These are phyloP conservation scores for Carex cristatella DNA, from an alignment of 176 grass and related monocot genomes.

Conservation along the genomic window DNA sequence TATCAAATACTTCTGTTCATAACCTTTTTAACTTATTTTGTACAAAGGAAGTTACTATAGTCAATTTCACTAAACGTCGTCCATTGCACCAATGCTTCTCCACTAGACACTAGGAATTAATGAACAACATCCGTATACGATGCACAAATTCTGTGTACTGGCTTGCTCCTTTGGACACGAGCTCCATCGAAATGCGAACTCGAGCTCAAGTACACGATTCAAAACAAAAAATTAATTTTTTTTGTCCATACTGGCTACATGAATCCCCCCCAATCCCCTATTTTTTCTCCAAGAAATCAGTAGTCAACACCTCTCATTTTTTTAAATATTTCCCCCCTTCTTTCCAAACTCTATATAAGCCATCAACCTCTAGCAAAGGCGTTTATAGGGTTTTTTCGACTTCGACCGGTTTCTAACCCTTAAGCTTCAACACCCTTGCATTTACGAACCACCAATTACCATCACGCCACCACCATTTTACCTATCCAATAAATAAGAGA, in stretches of 20 bases:
- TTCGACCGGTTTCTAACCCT: constrained; percentile 3
- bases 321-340: background rate
- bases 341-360: constrained; percentile 8
- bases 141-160: constrained; percentile 4
- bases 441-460: background rate
- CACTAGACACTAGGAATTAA: background rate
- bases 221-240: background rate
- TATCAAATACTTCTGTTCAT: too few species aligned
- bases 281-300: background rate
- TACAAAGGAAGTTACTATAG: too few species aligned
- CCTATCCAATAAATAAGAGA: background rate
- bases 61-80: too few species aligned
- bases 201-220: background rate
- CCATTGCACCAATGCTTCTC: background rate
- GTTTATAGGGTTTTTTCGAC: constrained; percentile 21
- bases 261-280: background rate
- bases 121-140: background rate
- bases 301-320: constrained; percentile 3
- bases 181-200: background rate
- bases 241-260: background rate
- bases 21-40: too few species aligned
- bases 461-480: background rate
- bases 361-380: background rate
- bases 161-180: background rate
- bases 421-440: background rate